Percentiles rank a stretch among this genome's conserved stretches.
Evolutionary conservation across 2,329 filamentous ascomycete genomes (phyloP).

Genomic region (Verticillium isaacii): DNA sequence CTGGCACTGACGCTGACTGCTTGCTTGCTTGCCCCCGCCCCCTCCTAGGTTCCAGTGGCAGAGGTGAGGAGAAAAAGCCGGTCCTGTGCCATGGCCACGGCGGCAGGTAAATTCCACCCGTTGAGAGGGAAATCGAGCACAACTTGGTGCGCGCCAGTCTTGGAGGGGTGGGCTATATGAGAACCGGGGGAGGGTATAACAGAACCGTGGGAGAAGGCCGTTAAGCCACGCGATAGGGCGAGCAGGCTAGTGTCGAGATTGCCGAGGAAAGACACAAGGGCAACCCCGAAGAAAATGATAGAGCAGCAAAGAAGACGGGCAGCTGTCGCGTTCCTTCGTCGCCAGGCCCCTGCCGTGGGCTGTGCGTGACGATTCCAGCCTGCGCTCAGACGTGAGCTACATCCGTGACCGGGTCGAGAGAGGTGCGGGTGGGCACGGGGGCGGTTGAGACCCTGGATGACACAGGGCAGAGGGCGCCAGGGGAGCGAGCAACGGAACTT

Average conservation of each 20-base stretch:
- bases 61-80: background rate
- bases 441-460: constrained; percentile 6
- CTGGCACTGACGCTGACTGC: background rate
- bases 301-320: background rate
- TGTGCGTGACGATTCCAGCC: background rate
- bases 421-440: constrained; percentile 4
- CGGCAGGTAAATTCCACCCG: background rate
- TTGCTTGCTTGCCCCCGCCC: background rate
- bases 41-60: background rate
- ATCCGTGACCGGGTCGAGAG: background rate
- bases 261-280: background rate
- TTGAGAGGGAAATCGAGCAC: background rate
- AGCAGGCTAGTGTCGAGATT: constrained; percentile 2
- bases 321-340: background rate
- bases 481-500: background rate
- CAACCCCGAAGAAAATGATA: background rate
- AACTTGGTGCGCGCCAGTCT: background rate
- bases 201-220: constrained; percentile 9
- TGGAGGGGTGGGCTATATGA: constrained; percentile 13
- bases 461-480: background rate
- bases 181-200: constrained; percentile 13
- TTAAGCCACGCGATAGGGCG: constrained; percentile 12
- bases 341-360: background rate
- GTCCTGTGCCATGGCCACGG: background rate
- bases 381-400: constrained; percentile 2